A percentile compares a stretch with the other conserved stretches of the same genome.
phyloP scores from a whole-genome alignment of 73 alveolate genomes.

The Paramecium bursaria region DNA sequence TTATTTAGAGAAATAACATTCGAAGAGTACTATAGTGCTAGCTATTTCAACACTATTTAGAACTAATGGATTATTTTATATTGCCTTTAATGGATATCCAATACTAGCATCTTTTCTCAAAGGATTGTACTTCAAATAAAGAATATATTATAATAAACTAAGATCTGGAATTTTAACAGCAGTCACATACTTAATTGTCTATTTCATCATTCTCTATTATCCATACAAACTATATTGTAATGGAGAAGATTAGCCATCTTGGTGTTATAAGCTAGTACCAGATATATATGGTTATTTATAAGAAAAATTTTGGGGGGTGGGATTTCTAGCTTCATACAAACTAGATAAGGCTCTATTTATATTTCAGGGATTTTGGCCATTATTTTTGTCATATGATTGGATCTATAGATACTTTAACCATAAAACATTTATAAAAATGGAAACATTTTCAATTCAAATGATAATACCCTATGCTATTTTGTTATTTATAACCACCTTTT shows the following conservation, averaged over 20 bases:
- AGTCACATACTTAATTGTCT: not conserved
- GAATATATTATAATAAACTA: slow-evolving; percentile 6
- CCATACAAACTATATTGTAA: slow-evolving; percentile 33
- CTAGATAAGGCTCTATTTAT: not conserved
- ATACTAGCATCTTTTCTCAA: not conserved
- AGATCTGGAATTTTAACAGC: not conserved
- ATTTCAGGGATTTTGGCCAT: not conserved
- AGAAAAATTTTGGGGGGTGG: slow-evolving; percentile 32
- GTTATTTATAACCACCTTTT: not conserved
- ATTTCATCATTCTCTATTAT: not conserved
- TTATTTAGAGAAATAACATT: not conserved
- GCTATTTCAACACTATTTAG: not conserved
- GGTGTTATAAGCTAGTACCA: slow-evolving; percentile 14
- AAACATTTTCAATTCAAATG: not conserved
- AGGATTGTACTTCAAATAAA: not conserved
- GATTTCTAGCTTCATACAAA: slow-evolving; percentile 26
- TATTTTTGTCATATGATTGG: slow-evolving; percentile 2
- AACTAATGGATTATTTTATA: slow-evolving; percentile 28
- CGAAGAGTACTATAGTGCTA: not conserved
- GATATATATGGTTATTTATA: slow-evolving; percentile 24
- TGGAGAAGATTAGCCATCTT: not conserved
- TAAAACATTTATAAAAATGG: not conserved
- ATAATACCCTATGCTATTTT: not conserved
- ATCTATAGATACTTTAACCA: not conserved
- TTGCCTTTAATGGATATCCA: slow-evolving; percentile 6